These are phyloP conservation scores for Gillenia trifoliata DNA, from an alignment of 306 rosid species.

Conservation along the genomic window DNA sequence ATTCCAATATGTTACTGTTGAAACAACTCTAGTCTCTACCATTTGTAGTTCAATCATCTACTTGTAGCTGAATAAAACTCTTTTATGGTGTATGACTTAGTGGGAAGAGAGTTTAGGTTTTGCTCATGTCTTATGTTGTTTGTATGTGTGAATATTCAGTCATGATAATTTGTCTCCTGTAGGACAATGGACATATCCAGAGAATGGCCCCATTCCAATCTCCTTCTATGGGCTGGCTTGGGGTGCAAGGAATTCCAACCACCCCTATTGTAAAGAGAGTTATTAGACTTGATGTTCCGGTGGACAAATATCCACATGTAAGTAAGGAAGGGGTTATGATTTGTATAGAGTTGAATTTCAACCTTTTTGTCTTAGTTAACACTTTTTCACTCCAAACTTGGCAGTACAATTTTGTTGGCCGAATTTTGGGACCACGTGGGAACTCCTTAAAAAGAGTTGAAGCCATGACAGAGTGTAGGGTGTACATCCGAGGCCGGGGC, in stretches of 20 bases:
- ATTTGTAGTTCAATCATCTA: background rate
- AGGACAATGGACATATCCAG: conserved; percentile 64
- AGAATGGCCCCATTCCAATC: conserved; percentile 57
- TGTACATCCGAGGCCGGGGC: conserved; percentile 86
- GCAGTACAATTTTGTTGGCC: conserved; percentile 96
- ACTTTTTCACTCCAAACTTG: conserved; percentile 31
- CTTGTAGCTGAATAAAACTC: background rate
- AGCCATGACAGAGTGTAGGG: conserved; percentile 88
- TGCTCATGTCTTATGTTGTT: background rate
- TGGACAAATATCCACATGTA: conserved; percentile 84
- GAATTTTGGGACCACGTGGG: conserved; percentile 91
- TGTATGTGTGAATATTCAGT: conserved; percentile 6
- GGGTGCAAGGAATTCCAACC: conserved; percentile 65
- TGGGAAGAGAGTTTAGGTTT: background rate
- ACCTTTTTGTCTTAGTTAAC: conserved; percentile 15
- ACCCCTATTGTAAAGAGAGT: conserved; percentile 76
- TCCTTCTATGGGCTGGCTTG: conserved; percentile 68
- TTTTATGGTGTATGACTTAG: background rate
- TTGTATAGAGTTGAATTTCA: background rate
- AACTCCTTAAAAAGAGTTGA: conserved; percentile 93
- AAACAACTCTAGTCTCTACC: background rate
- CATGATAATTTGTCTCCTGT: conserved; percentile 17
- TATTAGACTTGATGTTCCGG: conserved; percentile 81
- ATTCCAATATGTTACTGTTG: background rate
- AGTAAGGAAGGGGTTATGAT: conserved; percentile 18